A percentile compares a stretch with the other conserved stretches of the same genome.
phyloP scores from a whole-genome alignment of 148 eudicot species.

The Chenopodium formosanum region DNA sequence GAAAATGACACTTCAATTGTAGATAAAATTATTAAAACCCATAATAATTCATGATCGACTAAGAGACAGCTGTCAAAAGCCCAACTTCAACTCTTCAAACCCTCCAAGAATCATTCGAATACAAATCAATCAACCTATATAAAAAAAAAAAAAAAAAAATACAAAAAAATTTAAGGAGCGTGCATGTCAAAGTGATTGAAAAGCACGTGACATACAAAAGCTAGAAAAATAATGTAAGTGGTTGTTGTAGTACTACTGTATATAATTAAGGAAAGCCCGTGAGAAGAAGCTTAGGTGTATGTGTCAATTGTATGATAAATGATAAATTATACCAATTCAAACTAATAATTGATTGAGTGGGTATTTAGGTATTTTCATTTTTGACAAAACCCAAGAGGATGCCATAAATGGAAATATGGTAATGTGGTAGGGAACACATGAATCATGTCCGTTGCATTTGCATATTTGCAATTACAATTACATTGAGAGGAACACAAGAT shows the following conservation, averaged over 20 bases:
- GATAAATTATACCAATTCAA: no score
- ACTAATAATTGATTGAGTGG: neutral
- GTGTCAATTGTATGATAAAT: neutral
- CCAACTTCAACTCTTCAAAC: constrained; percentile 1
- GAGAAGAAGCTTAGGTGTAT: neutral
- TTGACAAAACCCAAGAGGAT: constrained; percentile 8
- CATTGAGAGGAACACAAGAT: no score
- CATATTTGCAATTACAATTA: no score
- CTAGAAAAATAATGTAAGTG: neutral
- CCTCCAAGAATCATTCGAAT: neutral
- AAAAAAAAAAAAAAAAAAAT: no score
- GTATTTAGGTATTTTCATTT: neutral
- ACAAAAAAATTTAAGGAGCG: neutral
- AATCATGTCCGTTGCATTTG: no score
- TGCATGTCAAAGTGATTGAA: neutral
- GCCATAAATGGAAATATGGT: constrained; percentile 14
- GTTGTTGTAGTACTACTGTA: neutral
- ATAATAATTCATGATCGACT: neutral
- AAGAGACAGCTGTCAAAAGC: constrained; percentile 1
- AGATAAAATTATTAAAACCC: neutral
- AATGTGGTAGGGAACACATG: constrained; percentile 18
- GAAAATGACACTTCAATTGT: neutral
- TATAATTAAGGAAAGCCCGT: neutral
- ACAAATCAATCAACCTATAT: no score
- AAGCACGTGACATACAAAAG: constrained; percentile 6